Percentiles rank a stretch among this genome's conserved stretches.
These are phyloP conservation scores for Hyaloscypha hepaticicola DNA, from an alignment of 495 filamentous ascomycete genomes.

Conservation along the genomic window DNA sequence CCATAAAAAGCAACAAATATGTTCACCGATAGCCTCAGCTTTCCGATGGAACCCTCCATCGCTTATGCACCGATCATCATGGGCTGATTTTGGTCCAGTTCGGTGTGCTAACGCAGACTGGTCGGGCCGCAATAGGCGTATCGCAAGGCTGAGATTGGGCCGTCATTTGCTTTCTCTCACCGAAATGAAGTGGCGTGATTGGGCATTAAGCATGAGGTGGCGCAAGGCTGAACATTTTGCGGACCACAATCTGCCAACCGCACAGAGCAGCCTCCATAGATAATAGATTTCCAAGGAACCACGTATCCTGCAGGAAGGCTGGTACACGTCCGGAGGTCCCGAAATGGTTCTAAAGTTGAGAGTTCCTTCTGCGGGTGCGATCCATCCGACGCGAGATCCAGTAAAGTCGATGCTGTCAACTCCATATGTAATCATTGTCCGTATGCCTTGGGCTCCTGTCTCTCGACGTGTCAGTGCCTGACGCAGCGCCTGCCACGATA, in stretches of 20 bases:
- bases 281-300: neutral
- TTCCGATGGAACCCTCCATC: neutral
- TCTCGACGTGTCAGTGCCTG: slow-evolving; percentile 4
- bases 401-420: no score
- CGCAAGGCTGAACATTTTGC: slow-evolving; percentile 16
- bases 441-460: neutral
- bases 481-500: neutral
- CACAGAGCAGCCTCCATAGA: neutral
- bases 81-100: neutral
- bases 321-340: no score
- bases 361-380: neutral
- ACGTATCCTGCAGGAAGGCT: neutral
- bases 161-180: slow-evolving; percentile 9
- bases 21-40: neutral
- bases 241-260: slow-evolving; percentile 1
- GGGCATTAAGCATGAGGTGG: slow-evolving; percentile 1
- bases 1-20: neutral
- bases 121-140: slow-evolving; percentile 8
- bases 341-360: neutral
- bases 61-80: neutral
- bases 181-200: slow-evolving; percentile 8
- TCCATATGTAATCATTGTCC: neutral
- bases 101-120: neutral
- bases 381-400: neutral
- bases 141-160: slow-evolving; percentile 8